These are phyloP conservation scores for Aspergillus sp. DNA, from an alignment of 2,329 filamentous ascomycete genomes.

Conservation along the genomic window DNA sequence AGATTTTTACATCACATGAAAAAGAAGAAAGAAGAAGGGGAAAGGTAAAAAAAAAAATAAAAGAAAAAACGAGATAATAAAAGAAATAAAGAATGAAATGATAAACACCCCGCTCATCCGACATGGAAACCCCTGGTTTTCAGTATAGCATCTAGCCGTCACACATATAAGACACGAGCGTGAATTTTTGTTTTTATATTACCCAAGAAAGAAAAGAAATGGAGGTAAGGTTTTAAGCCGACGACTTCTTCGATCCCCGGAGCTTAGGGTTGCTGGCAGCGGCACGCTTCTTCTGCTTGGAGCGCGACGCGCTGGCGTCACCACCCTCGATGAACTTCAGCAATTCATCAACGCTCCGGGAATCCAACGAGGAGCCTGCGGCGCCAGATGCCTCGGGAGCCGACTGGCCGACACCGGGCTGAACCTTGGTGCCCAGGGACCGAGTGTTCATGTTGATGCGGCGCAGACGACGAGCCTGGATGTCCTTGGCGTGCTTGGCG, in stretches of 20 bases:
- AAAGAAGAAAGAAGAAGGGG: slow-evolving; percentile 12
- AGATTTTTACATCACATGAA: slow-evolving; percentile 33
- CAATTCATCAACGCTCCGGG: slow-evolving; percentile 86
- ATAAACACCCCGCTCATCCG: slow-evolving; percentile 31
- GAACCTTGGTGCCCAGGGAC: slow-evolving; percentile 56
- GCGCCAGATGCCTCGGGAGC: slow-evolving; percentile 49
- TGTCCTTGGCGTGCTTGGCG: slow-evolving; percentile 88
- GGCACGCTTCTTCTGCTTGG: slow-evolving; percentile 47
- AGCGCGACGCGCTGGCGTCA: slow-evolving; percentile 40
- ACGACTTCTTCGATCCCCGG: slow-evolving; percentile 42
- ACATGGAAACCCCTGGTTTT: slow-evolving; percentile 21
- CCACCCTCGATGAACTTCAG: slow-evolving; percentile 89
- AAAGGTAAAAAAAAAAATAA: slow-evolving; percentile 11
- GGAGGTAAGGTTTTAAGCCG: slow-evolving; percentile 24
- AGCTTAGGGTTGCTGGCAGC: slow-evolving; percentile 45
- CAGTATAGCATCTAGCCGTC: slow-evolving; percentile 27
- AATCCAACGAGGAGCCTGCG: slow-evolving; percentile 57
- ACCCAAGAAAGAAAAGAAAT: slow-evolving; percentile 5
- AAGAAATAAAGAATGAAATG: slow-evolving; percentile 14
- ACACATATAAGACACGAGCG: slow-evolving; percentile 25
- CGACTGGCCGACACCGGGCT: slow-evolving; percentile 63
- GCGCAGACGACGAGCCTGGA: slow-evolving; percentile 71
- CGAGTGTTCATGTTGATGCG: slow-evolving; percentile 68
- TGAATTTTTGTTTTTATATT: slow-evolving; percentile 5
- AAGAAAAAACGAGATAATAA: slow-evolving; percentile 3